These are phyloP conservation scores for Magnusiomyces paraingens DNA, from an alignment of 1,139 yeast species.

Conservation along the genomic window DNA sequence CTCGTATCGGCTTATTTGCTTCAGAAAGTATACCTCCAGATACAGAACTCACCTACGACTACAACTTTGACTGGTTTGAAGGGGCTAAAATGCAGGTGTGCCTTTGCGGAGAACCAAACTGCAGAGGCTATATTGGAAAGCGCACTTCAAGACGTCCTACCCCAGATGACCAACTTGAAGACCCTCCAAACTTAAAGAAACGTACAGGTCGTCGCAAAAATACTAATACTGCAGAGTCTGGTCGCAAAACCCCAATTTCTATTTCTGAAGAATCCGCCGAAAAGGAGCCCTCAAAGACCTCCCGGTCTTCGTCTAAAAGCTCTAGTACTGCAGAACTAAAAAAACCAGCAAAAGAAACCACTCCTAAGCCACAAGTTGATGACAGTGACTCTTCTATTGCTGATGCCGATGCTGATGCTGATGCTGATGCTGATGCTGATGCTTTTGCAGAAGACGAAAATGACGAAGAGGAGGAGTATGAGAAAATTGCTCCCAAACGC, in stretches of 20 bases:
- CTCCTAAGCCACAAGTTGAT: constrained; percentile 5
- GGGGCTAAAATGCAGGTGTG: constrained; percentile 36
- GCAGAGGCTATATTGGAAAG: constrained; percentile 37
- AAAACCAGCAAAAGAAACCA: neutral
- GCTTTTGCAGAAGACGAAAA: neutral
- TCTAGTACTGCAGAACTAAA: too few relatives aligned
- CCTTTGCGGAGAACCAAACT: constrained; percentile 34
- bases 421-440: neutral
- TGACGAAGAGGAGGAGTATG: neutral
- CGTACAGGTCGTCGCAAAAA: neutral
- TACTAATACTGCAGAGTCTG: neutral
- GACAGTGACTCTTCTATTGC: constrained; percentile 4
- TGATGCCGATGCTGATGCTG: neutral
- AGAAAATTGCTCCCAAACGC: neutral
- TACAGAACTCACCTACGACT: constrained; percentile 38
- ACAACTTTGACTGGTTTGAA: constrained; percentile 39
- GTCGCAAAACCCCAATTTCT: too few relatives aligned
- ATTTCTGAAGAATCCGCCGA: too few relatives aligned
- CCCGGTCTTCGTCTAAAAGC: too few relatives aligned
- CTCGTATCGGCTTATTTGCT: constrained; percentile 39
- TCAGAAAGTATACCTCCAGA: constrained; percentile 34
- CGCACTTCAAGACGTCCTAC: constrained; percentile 7
- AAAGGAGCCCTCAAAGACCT: too few relatives aligned
- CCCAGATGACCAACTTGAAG: constrained; percentile 4
- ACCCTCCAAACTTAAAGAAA: neutral